Percentiles rank a stretch among this genome's conserved stretches.
Evolutionary conservation across 495 filamentous ascomycete species (phyloP).

Genomic region (Choiromyces venosus): DNA sequence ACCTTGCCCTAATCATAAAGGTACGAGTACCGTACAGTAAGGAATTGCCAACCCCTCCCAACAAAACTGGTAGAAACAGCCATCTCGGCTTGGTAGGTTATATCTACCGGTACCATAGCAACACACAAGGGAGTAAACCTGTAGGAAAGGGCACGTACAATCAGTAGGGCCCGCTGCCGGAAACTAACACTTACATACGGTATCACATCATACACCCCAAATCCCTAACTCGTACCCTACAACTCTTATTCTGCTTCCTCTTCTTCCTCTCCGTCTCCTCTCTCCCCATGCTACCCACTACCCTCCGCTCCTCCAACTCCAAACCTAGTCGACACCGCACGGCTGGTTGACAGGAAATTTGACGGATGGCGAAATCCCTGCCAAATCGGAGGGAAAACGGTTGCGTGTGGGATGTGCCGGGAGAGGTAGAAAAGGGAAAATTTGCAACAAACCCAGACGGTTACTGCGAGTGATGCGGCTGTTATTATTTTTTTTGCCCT

Average conservation of each 20-base stretch:
- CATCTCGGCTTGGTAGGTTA: background rate
- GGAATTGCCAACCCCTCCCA: background rate
- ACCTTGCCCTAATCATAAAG: background rate
- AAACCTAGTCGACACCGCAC: conserved; percentile 19
- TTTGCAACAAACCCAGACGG: background rate
- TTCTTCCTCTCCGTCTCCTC: background rate
- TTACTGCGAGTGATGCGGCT: background rate
- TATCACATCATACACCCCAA: background rate
- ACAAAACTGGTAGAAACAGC: background rate
- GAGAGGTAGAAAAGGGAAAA: background rate
- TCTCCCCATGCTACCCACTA: background rate
- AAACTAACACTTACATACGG: background rate
- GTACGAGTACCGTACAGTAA: background rate
- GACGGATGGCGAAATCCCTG: conserved; percentile 38
- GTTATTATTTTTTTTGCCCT: background rate
- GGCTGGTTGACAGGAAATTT: conserved; percentile 36
- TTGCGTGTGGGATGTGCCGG: conserved; percentile 14
- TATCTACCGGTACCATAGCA: background rate
- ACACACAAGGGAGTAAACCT: background rate
- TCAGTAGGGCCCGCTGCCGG: background rate
- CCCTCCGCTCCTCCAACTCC: background rate
- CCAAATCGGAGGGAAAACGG: conserved; percentile 27
- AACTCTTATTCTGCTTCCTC: too few relatives aligned
- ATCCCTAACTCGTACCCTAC: background rate
- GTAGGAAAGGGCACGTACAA: background rate